Evolutionary conservation across 192 early-diverging fungal genomes (phyloP).

Genomic region (Coemansia sp.): DNA sequence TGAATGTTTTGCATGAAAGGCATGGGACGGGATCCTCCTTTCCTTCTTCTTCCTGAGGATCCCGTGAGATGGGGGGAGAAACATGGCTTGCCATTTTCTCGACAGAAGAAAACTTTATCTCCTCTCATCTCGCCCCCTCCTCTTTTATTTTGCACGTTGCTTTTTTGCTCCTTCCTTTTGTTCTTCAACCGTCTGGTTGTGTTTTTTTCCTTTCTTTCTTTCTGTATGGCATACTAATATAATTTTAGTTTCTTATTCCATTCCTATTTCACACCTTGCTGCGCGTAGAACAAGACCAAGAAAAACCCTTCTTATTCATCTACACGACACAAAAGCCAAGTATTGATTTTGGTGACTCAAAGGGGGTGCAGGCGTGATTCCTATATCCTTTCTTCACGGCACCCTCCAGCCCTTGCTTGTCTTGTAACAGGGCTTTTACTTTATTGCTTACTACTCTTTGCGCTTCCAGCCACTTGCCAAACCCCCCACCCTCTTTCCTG

Average conservation of each 20-base stretch:
- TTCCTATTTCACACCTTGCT: no score
- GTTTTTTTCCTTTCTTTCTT: background rate
- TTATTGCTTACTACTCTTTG: background rate
- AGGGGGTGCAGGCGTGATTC: constrained; percentile 9
- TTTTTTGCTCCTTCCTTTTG: background rate
- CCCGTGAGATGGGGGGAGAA: background rate
- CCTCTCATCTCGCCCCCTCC: no score
- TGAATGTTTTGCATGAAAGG: background rate
- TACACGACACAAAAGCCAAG: background rate
- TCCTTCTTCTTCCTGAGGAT: background rate
- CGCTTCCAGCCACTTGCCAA: background rate
- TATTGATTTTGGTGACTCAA: background rate
- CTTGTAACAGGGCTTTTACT: background rate
- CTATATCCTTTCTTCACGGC: constrained; percentile 1
- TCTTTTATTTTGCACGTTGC: background rate
- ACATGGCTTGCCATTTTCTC: background rate
- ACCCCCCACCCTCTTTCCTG: background rate
- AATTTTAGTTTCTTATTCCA: background rate
- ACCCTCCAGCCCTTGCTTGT: constrained; percentile 4
- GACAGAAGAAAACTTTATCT: background rate
- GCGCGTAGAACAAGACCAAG: no score
- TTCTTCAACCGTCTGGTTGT: no score
- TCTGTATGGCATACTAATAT: constrained; percentile 4
- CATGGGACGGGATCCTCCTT: background rate
- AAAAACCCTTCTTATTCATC: background rate